Conservation (phyloP, 164 flowering plant genomes). For the Annona squamosa region DNA sequence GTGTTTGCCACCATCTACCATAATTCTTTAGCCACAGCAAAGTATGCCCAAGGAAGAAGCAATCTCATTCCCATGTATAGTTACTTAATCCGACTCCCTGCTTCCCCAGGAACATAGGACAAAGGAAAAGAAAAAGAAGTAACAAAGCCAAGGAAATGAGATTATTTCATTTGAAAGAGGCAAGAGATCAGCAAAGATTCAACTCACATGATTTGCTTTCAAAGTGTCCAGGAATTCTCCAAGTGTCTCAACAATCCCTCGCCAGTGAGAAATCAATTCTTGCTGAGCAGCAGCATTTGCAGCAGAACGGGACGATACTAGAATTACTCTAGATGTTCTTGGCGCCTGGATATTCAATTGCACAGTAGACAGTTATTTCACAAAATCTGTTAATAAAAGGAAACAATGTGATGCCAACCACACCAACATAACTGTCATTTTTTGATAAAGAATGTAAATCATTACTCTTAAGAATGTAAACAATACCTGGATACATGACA, state of each 20-base stretch:
- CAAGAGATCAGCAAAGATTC: constrained; percentile 1
- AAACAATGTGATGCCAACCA: constrained; percentile 1
- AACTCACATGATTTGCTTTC: constrained; percentile 77
- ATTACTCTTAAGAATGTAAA: background rate
- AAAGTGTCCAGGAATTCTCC: constrained; percentile 73
- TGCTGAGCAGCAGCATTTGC: constrained; percentile 83
- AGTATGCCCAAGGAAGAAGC: background rate
- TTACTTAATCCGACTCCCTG: background rate
- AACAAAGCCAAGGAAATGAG: background rate
- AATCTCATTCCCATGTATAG: background rate
- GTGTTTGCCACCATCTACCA: background rate
- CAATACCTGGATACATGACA: constrained; percentile 88
- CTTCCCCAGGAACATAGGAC: background rate
- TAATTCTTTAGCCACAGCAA: background rate
- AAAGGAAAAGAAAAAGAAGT: no score
- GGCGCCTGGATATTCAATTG: constrained; percentile 56
- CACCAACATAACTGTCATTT: background rate
- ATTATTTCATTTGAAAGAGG: background rate
- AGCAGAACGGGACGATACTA: constrained; percentile 82
- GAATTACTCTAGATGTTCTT: constrained; percentile 93
- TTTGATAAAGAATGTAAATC: background rate
- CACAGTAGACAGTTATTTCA: background rate
- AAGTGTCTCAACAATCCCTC: constrained; percentile 91
- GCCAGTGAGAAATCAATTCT: constrained; percentile 96
- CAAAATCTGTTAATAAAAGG: background rate